Conservation (phyloP, 78 protist species). For the Protostelium mycophagum region DNA sequence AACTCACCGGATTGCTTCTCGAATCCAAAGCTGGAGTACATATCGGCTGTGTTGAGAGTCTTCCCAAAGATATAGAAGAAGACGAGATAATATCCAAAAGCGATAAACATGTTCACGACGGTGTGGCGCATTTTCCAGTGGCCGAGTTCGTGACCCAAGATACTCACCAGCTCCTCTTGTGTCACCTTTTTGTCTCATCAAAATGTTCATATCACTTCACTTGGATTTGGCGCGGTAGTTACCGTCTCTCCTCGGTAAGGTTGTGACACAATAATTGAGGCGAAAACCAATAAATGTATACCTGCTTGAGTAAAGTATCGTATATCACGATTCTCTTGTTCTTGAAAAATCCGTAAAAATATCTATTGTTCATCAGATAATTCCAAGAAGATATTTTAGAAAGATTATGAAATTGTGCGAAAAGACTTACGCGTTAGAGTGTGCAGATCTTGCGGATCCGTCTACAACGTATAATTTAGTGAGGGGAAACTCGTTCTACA, state of each 20-base stretch:
- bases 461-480: constrained; percentile 57
- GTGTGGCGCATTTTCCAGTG: constrained; percentile 71
- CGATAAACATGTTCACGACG: constrained; percentile 14
- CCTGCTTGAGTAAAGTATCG: constrained; percentile 75
- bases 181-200: not conserved
- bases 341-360: constrained; percentile 74
- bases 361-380: constrained; percentile 16
- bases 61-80: constrained; percentile 34
- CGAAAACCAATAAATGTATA: too few relatives aligned
- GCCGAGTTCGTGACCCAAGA: constrained; percentile 84
- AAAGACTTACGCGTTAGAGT: constrained; percentile 57
- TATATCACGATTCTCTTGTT: constrained; percentile 82
- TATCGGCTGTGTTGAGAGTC: constrained; percentile 23
- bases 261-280: not conserved
- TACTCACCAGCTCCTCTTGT: constrained; percentile 42
- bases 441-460: constrained; percentile 61
- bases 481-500: constrained; percentile 47
- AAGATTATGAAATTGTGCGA: not conserved
- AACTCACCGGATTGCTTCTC: not conserved
- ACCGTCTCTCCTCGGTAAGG: not conserved
- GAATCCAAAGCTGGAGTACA: constrained; percentile 64
- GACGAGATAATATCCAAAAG: constrained; percentile 6
- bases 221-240: not conserved
- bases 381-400: not conserved
- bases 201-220: not conserved